Evolutionary conservation across 805 yeast genomes (phyloP), one percentile per base, ranked within the genome.

Genomic region (Candida caryicola): DNA sequence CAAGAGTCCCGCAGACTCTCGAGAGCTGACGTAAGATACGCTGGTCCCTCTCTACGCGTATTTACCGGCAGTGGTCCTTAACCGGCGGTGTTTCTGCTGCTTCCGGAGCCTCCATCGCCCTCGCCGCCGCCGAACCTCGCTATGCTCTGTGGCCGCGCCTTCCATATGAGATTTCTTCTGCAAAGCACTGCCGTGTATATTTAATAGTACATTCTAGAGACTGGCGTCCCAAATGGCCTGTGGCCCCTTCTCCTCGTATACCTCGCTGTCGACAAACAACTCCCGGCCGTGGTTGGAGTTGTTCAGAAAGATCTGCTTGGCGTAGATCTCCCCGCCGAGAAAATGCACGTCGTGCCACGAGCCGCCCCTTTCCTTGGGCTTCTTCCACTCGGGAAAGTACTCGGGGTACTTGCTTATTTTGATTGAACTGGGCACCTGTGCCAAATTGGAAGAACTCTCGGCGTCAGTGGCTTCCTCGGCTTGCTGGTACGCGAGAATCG

Each of bases 381-480:
- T 58, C 63, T 90, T 90, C 97, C 97, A 91, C 49, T 87, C 95
- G 1, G 95, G 86, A 64, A 91, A 91, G 60, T 91, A 90, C 39
- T 91, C 98, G 0, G 96, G 95, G 59, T 79, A 74, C 51, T 82
- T 82, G 17, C 81, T 79, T 34, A 79, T 55, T 47, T 76, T 79
- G 39, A 90, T 74, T 10, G 80, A 69, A n/a, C 81, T 79, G 16
- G 97, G 98, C 2, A 82, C 89, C 63, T 91, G 98, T 35, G 72
- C 46, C 44, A 56, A 41, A 45, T 53, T 47, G 46, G 46, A 47
- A 40, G 64, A 51, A 2, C 52, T 44, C 44, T 63, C 68, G 21
- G 45, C 42, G 33, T 46, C 59, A 13, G 36, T 50, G 17, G 49
- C 42, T 12, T 66, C 73, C 31, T 70, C 72, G 1, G 68, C 61